Evolutionary conservation across 352 stramenopile species (phyloP).

Genomic region (Pythium volutum): DNA sequence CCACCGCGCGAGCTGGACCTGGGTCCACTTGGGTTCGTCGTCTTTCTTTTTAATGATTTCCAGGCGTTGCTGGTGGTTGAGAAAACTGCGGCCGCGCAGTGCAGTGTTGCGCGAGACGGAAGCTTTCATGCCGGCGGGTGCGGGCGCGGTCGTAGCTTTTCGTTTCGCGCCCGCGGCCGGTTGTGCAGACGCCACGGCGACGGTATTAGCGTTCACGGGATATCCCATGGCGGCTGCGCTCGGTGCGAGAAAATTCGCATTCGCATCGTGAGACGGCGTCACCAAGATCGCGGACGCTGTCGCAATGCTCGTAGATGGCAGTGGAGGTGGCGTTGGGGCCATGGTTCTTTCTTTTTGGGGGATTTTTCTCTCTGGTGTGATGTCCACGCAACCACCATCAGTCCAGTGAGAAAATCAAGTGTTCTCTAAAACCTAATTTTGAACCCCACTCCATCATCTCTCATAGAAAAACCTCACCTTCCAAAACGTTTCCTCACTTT

Average conservation of each 20-base stretch:
- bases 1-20: conserved; percentile 24
- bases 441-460: neutral
- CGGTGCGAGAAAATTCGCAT: neutral
- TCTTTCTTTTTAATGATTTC: conserved; percentile 26
- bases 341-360: neutral
- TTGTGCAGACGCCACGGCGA: neutral
- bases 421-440: neutral
- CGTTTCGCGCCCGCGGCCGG: neutral
- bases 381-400: conserved; percentile 1
- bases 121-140: neutral
- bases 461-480: conserved; percentile 17
- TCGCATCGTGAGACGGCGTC: neutral
- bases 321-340: neutral
- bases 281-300: neutral
- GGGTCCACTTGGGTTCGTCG: conserved; percentile 24
- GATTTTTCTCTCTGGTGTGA: conserved; percentile 23
- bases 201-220: neutral
- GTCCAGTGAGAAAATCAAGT: conserved; percentile 21
- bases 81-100: conserved; percentile 13
- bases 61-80: conserved; percentile 26
- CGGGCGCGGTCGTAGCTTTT: neutral
- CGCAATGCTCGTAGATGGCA: neutral
- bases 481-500: neutral
- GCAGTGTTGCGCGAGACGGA: no score
- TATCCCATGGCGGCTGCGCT: neutral